Percentiles rank a stretch among this genome's conserved stretches.
phyloP scores from a whole-genome alignment of 2,329 filamentous ascomycete species.

The Pseudocercospora cruenta region DNA sequence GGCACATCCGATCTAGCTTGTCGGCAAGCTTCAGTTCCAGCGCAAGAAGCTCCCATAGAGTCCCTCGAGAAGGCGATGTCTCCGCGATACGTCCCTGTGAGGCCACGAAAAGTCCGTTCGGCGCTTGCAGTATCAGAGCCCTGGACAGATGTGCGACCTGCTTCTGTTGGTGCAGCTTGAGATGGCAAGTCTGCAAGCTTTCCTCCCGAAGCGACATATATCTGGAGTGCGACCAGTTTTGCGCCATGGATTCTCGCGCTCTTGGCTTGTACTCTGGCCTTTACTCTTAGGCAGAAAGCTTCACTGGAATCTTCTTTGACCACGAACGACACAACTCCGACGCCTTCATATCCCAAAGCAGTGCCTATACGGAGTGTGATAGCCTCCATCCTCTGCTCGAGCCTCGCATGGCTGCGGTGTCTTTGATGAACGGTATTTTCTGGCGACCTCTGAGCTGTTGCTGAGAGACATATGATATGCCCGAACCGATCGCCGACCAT shows the following conservation, averaged over 20 bases:
- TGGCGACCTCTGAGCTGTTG: not conserved
- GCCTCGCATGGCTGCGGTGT: not conserved
- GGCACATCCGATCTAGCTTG: not conserved
- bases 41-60: not conserved
- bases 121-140: not conserved
- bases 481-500: not conserved
- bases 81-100: not conserved
- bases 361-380: not conserved
- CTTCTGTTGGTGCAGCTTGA: not conserved
- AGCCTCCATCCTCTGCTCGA: not conserved
- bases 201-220: not conserved
- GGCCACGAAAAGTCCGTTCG: not conserved
- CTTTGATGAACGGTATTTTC: too few relatives aligned
- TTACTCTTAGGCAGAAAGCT: not conserved
- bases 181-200: not conserved
- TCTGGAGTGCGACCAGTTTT: not conserved
- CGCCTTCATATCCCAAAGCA: not conserved
- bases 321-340: not conserved
- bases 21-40: constrained; percentile 1
- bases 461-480: not conserved
- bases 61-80: not conserved
- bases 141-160: not conserved
- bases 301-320: not conserved
- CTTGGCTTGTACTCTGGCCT: not conserved
- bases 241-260: not conserved